Percentiles rank a stretch among this genome's conserved stretches.
phyloP scores from a whole-genome alignment of 176 grass and related monocot genomes.

The barley (Hordeum vulgare) region DNA sequence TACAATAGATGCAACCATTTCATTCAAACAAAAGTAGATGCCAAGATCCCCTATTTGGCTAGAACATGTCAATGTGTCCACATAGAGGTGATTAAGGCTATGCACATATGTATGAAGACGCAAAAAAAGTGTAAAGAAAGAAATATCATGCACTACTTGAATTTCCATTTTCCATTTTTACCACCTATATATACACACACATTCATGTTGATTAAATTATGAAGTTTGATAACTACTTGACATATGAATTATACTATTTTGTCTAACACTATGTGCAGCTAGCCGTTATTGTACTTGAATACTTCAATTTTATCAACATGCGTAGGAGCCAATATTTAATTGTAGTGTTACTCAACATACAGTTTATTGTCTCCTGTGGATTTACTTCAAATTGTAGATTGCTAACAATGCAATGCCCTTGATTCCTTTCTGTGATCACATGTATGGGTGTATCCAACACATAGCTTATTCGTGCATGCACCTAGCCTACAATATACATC shows the following conservation, averaged over 20 bases:
- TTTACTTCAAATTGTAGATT: neutral
- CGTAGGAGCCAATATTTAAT: neutral
- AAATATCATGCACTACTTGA: neutral
- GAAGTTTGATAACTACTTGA: neutral
- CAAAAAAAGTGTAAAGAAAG: neutral
- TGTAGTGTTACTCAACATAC: neutral
- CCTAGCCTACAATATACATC: neutral
- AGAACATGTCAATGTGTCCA: neutral
- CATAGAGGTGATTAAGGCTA: neutral
- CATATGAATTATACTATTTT: neutral
- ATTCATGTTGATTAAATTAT: neutral
- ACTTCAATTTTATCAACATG: neutral
- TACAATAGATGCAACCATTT: neutral
- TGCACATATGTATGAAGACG: neutral
- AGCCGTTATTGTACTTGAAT: neutral
- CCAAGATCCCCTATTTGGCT: neutral
- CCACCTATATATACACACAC: neutral
- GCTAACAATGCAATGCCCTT: neutral
- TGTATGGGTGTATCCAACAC: neutral
- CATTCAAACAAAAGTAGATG: neutral
- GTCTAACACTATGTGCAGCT: neutral
- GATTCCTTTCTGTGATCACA: conserved; percentile 10
- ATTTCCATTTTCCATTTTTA: neutral
- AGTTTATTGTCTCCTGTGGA: neutral
- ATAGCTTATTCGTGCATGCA: neutral